Conservation (phyloP, 192 early-diverging fungal species). For the Chytriomyces hyalinus region DNA sequence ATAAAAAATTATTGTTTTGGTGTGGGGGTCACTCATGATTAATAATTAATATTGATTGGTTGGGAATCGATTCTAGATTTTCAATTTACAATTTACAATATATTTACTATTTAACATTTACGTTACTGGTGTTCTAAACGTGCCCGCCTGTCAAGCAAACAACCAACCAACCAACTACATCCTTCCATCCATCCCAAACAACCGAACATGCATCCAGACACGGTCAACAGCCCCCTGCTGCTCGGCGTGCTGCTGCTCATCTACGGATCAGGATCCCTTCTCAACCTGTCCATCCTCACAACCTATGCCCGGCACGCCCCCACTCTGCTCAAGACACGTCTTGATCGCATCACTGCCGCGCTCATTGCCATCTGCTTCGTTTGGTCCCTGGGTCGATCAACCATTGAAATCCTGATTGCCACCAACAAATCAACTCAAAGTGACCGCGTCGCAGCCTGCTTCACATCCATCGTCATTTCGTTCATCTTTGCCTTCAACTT, state of each 20-base stretch:
- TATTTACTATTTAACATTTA: no score
- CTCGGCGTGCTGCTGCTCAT: not conserved
- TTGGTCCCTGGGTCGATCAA: constrained; percentile 9
- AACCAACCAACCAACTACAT: not conserved
- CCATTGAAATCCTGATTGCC: not conserved
- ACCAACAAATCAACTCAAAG: no score
- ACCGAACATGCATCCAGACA: not conserved
- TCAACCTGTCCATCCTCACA: constrained; percentile 2
- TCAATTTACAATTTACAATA: no score
- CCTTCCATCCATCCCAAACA: not conserved
- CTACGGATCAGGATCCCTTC: not conserved
- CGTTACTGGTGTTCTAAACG: no score
- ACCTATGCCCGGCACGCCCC: not conserved
- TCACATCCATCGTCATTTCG: not conserved
- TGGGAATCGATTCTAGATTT: no score
- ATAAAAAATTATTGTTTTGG: no score
- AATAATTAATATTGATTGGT: no score
- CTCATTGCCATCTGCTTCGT: constrained; percentile 22
- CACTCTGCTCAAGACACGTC: not conserved
- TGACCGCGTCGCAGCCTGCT: not conserved
- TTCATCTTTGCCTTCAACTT: constrained; percentile 16
- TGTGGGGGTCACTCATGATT: no score
- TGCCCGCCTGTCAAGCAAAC: no score
- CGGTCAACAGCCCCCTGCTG: not conserved
- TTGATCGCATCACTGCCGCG: constrained; percentile 11